A percentile compares a stretch with the other conserved stretches of the same genome.
Evolutionary conservation across 768 basidiomycete genomes (phyloP).

Genomic region (Hemileccinum impolitum): DNA sequence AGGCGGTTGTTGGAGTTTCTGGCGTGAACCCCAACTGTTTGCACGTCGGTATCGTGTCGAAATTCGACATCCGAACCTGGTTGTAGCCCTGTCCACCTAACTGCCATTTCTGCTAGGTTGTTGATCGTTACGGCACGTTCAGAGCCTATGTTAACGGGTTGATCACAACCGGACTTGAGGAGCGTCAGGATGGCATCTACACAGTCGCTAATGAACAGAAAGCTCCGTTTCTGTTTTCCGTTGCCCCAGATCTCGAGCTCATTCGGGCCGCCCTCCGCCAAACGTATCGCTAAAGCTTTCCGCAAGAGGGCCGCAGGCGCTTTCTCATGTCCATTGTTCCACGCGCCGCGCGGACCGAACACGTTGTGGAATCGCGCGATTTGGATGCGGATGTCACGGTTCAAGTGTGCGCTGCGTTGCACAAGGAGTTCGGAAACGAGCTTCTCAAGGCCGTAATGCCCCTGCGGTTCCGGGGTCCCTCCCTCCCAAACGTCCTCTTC

Average conservation of each 20-base stretch:
- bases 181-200: constrained; percentile 48
- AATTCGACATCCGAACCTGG: constrained; percentile 25
- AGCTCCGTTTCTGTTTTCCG: constrained; percentile 51
- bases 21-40: constrained; percentile 46
- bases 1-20: constrained; percentile 51
- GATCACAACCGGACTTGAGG: constrained; percentile 34
- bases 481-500: constrained; percentile 44
- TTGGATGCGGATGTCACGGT: constrained; percentile 33
- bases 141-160: constrained; percentile 52
- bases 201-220: constrained; percentile 53
- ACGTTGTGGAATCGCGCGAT: constrained; percentile 60
- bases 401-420: constrained; percentile 22
- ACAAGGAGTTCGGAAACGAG: constrained; percentile 47
- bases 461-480: constrained; percentile 44
- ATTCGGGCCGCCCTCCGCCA: constrained; percentile 2
- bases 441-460: constrained; percentile 60
- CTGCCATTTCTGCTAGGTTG: constrained; percentile 41
- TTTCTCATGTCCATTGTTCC: constrained; percentile 55
- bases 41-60: constrained; percentile 19
- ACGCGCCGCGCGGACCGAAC: constrained; percentile 52
- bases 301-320: constrained; percentile 55
- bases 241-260: constrained; percentile 57
- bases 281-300: constrained; percentile 41
- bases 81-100: constrained; percentile 31
- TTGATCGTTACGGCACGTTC: constrained; percentile 40